A percentile compares a stretch with the other conserved stretches of the same genome.
Evolutionary conservation across 2,329 filamentous ascomycete genomes (phyloP).

Genomic region (Lomentospora prolificans): DNA sequence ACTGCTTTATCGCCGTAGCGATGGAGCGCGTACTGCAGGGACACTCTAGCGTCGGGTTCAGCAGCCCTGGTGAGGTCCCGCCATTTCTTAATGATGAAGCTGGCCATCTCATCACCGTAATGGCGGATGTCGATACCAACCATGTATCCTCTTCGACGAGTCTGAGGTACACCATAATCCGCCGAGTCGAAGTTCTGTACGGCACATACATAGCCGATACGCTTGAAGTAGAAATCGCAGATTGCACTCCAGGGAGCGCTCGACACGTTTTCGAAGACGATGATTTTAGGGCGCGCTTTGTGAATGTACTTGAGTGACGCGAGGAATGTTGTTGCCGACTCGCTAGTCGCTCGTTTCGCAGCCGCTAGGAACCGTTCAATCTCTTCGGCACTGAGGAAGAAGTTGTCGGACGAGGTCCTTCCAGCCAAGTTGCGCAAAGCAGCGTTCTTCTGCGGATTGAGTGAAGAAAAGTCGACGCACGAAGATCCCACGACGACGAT

Average conservation of each 20-base stretch:
- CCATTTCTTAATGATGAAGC: conserved; percentile 30
- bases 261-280: conserved; percentile 64
- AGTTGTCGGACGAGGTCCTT: not conserved
- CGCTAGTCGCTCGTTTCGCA: conserved; percentile 43
- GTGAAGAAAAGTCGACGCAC: conserved; percentile 62
- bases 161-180: conserved; percentile 65
- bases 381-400: not conserved
- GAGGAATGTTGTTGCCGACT: conserved; percentile 56
- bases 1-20: conserved; percentile 43
- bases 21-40: conserved; percentile 52
- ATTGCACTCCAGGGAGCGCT: conserved; percentile 49
- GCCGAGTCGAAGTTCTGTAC: conserved; percentile 51
- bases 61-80: conserved; percentile 22
- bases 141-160: conserved; percentile 49
- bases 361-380: conserved; percentile 18
- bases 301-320: conserved; percentile 49
- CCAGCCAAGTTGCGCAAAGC: conserved; percentile 23
- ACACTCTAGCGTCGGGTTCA: conserved; percentile 48
- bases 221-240: conserved; percentile 30
- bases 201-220: conserved; percentile 42
- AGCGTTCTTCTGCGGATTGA: conserved; percentile 43
- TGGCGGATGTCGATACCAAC: conserved; percentile 38
- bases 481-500: conserved; percentile 64
- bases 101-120: conserved; percentile 17
- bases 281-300: conserved; percentile 46